phyloP scores from a whole-genome alignment of 306 rosid species.

The Argentina anserina region DNA sequence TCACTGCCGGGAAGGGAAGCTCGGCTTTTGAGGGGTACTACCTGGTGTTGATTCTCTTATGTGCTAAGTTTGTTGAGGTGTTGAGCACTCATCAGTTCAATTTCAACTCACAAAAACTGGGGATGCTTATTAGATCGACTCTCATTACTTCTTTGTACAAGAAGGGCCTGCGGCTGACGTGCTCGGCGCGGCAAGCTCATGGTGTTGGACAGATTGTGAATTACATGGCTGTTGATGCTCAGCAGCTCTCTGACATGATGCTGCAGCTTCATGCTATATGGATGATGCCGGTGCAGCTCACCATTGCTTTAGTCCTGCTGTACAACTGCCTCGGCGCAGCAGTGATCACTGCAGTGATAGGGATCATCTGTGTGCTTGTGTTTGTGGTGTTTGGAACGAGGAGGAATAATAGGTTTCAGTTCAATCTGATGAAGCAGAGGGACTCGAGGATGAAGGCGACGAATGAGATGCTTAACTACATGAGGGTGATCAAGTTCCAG shows the following conservation, averaged over 20 bases:
- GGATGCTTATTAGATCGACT: conserved; percentile 82
- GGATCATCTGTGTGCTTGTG: conserved; percentile 41
- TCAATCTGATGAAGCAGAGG: conserved; percentile 67
- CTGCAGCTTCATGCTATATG: conserved; percentile 74
- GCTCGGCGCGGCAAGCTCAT: conserved; percentile 80
- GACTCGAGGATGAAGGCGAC: conserved; percentile 94
- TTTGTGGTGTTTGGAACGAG: conserved; percentile 42
- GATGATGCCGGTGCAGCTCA: conserved; percentile 87
- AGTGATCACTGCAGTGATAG: conserved; percentile 46
- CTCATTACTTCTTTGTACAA: conserved; percentile 78
- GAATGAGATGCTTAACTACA: conserved; percentile 90
- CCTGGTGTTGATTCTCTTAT: conserved; percentile 57
- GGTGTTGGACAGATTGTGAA: conserved; percentile 93
- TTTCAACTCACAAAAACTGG: conserved; percentile 83
- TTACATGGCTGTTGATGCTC: conserved; percentile 94
- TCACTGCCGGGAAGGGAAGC: conserved; percentile 71
- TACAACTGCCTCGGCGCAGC: conserved; percentile 58
- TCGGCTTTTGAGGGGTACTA: conserved; percentile 82
- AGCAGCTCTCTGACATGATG: conserved; percentile 94
- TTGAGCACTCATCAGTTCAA: conserved; percentile 76
- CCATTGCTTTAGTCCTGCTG: conserved; percentile 54
- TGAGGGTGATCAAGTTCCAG: conserved; percentile 95
- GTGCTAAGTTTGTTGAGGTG: conserved; percentile 72
- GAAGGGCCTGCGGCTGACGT: conserved; percentile 73
- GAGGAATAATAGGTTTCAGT: conserved; percentile 57